These are phyloP conservation scores for Syzygium oleosum DNA, from an alignment of 345 rosid genomes.

Conservation along the genomic window DNA sequence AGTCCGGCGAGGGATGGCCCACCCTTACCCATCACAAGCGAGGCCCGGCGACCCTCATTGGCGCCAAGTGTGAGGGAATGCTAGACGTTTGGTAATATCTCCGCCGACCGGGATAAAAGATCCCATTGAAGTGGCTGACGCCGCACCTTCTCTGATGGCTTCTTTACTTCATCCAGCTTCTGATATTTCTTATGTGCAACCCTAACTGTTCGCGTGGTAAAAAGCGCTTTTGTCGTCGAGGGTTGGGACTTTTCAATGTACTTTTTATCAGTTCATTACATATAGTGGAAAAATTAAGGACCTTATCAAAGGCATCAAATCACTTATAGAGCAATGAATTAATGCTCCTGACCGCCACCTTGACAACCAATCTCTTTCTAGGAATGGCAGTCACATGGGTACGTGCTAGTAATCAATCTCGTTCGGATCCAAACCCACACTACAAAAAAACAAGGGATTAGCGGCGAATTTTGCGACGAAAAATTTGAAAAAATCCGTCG, in stretches of 20 bases:
- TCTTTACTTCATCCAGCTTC: not conserved
- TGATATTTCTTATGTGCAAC: too few relatives aligned
- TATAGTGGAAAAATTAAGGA: not conserved
- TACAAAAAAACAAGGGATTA: too few relatives aligned
- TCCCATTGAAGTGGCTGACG: too few relatives aligned
- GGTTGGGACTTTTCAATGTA: not conserved
- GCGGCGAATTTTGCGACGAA: too few relatives aligned
- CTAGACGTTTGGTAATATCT: not conserved
- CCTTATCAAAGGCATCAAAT: not conserved
- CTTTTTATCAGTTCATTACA: not conserved
- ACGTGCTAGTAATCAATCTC: not conserved
- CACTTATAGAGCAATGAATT: not conserved
- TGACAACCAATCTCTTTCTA: not conserved
- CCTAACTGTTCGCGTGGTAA: too few relatives aligned
- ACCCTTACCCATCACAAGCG: too few relatives aligned
- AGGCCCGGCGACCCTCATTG: not conserved
- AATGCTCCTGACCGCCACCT: not conserved
- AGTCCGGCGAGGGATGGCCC: too few relatives aligned
- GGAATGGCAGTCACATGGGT: not conserved
- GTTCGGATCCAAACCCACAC: not conserved
- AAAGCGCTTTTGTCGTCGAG: not conserved
- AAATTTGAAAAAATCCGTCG: too few relatives aligned
- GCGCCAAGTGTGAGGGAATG: not conserved
- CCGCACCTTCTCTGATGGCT: too few relatives aligned
- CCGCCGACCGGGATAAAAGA: not conserved